These are phyloP conservation scores for Salmacisia buchloeana DNA, from an alignment of 1,284 basidiomycete genomes.

Conservation along the genomic window DNA sequence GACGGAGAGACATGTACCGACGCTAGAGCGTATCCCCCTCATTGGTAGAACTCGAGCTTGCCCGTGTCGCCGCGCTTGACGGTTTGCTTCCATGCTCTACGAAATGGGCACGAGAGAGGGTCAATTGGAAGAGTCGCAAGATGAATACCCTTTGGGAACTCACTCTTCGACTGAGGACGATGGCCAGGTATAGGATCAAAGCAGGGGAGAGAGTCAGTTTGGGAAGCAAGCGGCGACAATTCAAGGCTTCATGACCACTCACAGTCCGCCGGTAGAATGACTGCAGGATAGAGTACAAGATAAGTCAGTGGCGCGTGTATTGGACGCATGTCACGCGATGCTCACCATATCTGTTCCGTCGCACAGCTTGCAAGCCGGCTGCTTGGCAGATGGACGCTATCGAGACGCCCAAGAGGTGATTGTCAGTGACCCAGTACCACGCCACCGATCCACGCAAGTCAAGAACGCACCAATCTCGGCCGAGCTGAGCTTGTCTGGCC, in stretches of 20 bases:
- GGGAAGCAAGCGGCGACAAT: neutral
- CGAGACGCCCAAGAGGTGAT: neutral
- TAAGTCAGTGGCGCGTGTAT: neutral
- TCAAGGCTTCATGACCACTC: constrained; percentile 55
- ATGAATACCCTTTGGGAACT: neutral
- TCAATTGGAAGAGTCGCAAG: neutral
- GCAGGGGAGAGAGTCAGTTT: neutral
- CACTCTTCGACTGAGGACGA: constrained; percentile 13
- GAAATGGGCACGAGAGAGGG: neutral
- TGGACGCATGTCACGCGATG: neutral
- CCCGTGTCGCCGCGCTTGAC: constrained; percentile 47
- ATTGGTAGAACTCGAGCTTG: constrained; percentile 49
- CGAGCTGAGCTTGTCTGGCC: constrained; percentile 89
- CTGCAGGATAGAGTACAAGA: constrained; percentile 4
- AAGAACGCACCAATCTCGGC: constrained; percentile 68
- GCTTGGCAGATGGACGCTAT: constrained; percentile 85
- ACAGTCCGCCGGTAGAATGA: constrained; percentile 94
- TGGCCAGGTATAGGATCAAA: neutral
- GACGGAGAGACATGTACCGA: neutral
- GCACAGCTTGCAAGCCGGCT: constrained; percentile 93
- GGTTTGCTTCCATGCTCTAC: constrained; percentile 46
- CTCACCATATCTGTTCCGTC: constrained; percentile 82
- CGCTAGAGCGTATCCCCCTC: constrained; percentile 8
- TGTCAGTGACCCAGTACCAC: neutral
- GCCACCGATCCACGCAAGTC: neutral